A percentile compares a stretch with the other conserved stretches of the same genome.
Conservation (phyloP, 2,329 filamentous ascomycete genomes). For the Hypoxylon sp. region DNA sequence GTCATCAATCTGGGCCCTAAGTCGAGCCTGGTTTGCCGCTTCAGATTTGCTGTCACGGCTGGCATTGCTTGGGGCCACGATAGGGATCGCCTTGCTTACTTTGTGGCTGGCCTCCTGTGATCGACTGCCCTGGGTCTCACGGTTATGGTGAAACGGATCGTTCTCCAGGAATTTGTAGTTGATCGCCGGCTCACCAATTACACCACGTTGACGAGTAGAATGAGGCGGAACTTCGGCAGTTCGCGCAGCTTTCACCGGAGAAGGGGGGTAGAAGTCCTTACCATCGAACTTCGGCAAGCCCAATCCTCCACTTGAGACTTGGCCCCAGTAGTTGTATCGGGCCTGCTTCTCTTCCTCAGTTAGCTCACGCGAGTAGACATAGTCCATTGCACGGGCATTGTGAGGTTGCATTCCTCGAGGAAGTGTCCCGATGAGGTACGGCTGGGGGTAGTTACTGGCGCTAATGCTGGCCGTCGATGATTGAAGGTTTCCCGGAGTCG, state of each 20-base stretch:
- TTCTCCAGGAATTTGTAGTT: slow-evolving; percentile 44
- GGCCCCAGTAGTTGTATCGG: slow-evolving; percentile 73
- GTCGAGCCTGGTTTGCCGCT: slow-evolving; percentile 25
- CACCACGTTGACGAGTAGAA: not conserved
- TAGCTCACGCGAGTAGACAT: slow-evolving; percentile 69
- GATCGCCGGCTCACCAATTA: slow-evolving; percentile 30
- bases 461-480: slow-evolving; percentile 1
- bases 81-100: slow-evolving; percentile 55
- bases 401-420: slow-evolving; percentile 62
- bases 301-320: slow-evolving; percentile 65
- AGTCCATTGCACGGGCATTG: slow-evolving; percentile 62
- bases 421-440: slow-evolving; percentile 70
- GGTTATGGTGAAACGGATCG: slow-evolving; percentile 50
- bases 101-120: slow-evolving; percentile 47
- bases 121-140: slow-evolving; percentile 45
- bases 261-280: slow-evolving; percentile 74
- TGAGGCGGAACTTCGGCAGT: slow-evolving; percentile 11
- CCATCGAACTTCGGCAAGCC: slow-evolving; percentile 75
- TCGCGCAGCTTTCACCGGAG: slow-evolving; percentile 60
- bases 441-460: slow-evolving; percentile 50
- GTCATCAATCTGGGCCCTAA: slow-evolving; percentile 21
- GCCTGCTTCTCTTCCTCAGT: slow-evolving; percentile 72
- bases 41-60: slow-evolving; percentile 30
- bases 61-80: slow-evolving; percentile 51
- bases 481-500: slow-evolving; percentile 9